Evolutionary conservation across 192 early-diverging fungal species (phyloP).

Genomic region (Diversispora eburnea): DNA sequence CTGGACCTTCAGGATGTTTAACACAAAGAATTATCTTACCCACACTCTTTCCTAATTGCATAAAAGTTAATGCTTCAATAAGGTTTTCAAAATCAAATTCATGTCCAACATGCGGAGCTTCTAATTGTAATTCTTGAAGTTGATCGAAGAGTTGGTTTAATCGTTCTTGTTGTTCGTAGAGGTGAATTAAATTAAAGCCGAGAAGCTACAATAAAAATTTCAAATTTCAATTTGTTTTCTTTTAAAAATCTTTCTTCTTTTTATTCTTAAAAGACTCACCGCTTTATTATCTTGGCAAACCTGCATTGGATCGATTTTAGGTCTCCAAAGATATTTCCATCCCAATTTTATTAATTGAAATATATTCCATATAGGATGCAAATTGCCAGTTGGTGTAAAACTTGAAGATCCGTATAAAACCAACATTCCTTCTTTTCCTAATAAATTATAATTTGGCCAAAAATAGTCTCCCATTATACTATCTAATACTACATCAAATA

Average conservation of each 20-base stretch:
- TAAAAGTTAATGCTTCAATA: conserved; percentile 16
- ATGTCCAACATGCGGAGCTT: conserved; percentile 15
- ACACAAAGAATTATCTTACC: conserved; percentile 23
- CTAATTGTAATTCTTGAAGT: conserved; percentile 6
- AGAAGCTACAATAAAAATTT: conserved; percentile 1
- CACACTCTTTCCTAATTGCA: conserved; percentile 29
- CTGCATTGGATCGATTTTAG: conserved; percentile 25
- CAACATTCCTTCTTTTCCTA: conserved; percentile 10
- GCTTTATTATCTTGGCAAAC: conserved; percentile 19
- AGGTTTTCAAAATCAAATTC: conserved; percentile 22
- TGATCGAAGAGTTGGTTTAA: conserved; percentile 18
- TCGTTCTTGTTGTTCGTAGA: conserved; percentile 13
- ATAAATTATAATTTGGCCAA: conserved; percentile 22
- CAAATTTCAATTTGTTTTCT: not conserved
- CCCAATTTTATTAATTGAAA: conserved; percentile 19
- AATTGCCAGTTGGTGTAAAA: conserved; percentile 28
- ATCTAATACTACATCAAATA: conserved; percentile 24
- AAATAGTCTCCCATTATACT: conserved; percentile 31
- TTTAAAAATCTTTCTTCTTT: not conserved
- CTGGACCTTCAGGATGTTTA: not conserved
- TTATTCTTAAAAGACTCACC: not conserved
- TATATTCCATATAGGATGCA: conserved; percentile 28
- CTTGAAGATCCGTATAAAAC: conserved; percentile 13
- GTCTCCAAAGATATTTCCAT: conserved; percentile 28
- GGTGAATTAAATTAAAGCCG: conserved; percentile 30